Conservation (phyloP, 805 yeast genomes). For the Sugiyamaella chiloensis region DNA sequence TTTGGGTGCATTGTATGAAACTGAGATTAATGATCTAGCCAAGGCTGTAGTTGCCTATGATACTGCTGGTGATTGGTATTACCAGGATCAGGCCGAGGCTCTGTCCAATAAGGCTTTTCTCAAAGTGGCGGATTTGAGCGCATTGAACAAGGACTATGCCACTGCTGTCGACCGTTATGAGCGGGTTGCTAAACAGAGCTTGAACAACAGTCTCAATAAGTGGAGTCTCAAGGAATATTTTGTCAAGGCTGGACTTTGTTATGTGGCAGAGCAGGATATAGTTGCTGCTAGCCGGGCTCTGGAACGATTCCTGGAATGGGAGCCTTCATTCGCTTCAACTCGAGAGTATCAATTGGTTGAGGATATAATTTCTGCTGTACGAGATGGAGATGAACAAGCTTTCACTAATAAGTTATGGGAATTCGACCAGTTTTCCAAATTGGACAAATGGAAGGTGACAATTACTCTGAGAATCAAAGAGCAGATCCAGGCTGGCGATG, state of each 20-base stretch:
- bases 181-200: conserved; percentile 68
- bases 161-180: conserved; percentile 78
- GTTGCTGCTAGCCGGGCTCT: conserved; percentile 80
- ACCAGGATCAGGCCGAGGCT: conserved; percentile 90
- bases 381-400: conserved; percentile 73
- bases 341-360: conserved; percentile 70
- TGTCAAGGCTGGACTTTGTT: conserved; percentile 76
- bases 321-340: conserved; percentile 62
- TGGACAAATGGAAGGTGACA: conserved; percentile 88
- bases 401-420: conserved; percentile 73
- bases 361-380: conserved; percentile 69
- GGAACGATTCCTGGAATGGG: conserved; percentile 63
- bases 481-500: conserved; percentile 66
- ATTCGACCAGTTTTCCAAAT: conserved; percentile 80
- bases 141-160: conserved; percentile 67
- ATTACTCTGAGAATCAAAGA: conserved; percentile 79
- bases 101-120: conserved; percentile 81
- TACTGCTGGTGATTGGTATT: conserved; percentile 94
- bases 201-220: conserved; percentile 70
- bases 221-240: conserved; percentile 95
- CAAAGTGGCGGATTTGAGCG: conserved; percentile 86
- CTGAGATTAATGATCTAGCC: conserved; percentile 59
- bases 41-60: conserved; percentile 78
- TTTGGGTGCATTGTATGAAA: conserved; percentile 81
- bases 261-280: conserved; percentile 75